A percentile compares a stretch with the other conserved stretches of the same genome.
Evolutionary conservation across 352 stramenopile genomes (phyloP).

Genomic region (Pseudoperonospora humuli): DNA sequence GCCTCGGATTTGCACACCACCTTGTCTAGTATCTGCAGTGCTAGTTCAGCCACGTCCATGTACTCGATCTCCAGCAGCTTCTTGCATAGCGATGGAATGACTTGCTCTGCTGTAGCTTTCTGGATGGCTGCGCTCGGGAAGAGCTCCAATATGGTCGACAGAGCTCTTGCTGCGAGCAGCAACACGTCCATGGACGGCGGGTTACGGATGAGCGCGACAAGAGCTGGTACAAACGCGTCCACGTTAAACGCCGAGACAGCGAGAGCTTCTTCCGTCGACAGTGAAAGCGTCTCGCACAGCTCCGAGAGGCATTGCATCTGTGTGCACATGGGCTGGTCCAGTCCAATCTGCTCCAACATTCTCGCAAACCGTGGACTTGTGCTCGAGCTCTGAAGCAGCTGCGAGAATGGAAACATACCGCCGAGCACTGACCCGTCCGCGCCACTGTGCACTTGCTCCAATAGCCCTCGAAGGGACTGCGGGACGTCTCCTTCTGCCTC

Average conservation of each 20-base stretch:
- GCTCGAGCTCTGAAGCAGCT: slow-evolving; percentile 33
- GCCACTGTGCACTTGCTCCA: slow-evolving; percentile 27
- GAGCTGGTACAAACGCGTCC: slow-evolving; percentile 42
- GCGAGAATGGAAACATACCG: slow-evolving; percentile 46
- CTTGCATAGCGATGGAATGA: slow-evolving; percentile 53
- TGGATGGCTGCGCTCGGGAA: slow-evolving; percentile 35
- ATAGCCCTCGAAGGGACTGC: slow-evolving; percentile 33
- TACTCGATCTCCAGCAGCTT: slow-evolving; percentile 78
- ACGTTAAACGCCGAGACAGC: slow-evolving; percentile 56
- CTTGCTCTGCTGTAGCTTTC: slow-evolving; percentile 32
- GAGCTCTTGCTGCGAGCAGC: slow-evolving; percentile 42
- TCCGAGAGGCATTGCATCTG: slow-evolving; percentile 50
- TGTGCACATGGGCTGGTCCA: slow-evolving; percentile 22
- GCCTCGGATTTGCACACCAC: slow-evolving; percentile 33
- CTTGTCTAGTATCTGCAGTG: slow-evolving; percentile 57
- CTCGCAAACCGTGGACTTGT: slow-evolving; percentile 33
- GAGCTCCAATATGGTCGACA: slow-evolving; percentile 52
- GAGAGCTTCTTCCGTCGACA: slow-evolving; percentile 61
- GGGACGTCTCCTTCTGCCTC: slow-evolving; percentile 30
- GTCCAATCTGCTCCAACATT: slow-evolving; percentile 33
- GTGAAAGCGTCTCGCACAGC: slow-evolving; percentile 58
- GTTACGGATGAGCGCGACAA: slow-evolving; percentile 33
- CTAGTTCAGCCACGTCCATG: slow-evolving; percentile 72
- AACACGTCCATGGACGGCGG: slow-evolving; percentile 56
- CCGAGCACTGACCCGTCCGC: slow-evolving; percentile 18